Base-by-base conservation (phyloP, 768 basidiomycete genomes). In the Sporobolomyces pararoseus region DNA sequence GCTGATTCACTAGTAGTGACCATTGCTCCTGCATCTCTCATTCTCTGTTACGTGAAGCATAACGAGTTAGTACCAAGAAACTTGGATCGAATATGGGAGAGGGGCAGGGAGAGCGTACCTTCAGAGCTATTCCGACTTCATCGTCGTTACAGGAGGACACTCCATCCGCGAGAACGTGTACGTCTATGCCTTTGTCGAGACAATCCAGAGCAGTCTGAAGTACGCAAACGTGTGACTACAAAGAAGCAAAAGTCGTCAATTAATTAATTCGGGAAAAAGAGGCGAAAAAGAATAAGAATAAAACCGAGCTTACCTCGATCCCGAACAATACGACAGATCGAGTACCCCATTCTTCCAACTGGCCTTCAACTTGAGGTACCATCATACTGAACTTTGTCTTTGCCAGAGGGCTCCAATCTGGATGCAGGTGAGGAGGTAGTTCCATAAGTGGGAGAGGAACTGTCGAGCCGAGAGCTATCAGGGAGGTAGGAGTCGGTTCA, bases 331-430 rank as follows among this genome's bases (percentile, higher is more conserved):
- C 85, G 53, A 92, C 81, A 10, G 85, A 85, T 47, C 83, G 82
- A 66, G 88, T 77, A 19, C 80, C 75, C 55, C 68, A 73, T 34
- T 79, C 68, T 27, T 78, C 76, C 61, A 95, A 81, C 12, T 86
- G 70, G 3, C 79, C 68, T 61, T 82, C 79, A 9, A 94, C 84
- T 39, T 89, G 85, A 9, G 87, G 84, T 0, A 86, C 87, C 63
- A 87, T 75, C 93, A 96, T 95, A 1, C 89, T 89, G 81, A 97
- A 96, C 61, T 85, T 83, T 0, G 86, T 86, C 79, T 96, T 96
- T 74, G 87, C 85, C 76, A 86, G 82, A 14, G 86, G 85, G 47
- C 83, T 53, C 52, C 69, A 75, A 3, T 59, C 39, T 0, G 78
- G 77, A n/a, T 77, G 68, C 21, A 78, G 71, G 0, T 69, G 9